Base-by-base conservation (phyloP, 2,329 filamentous ascomycete genomes). In the Aspergillus glaucus region DNA sequence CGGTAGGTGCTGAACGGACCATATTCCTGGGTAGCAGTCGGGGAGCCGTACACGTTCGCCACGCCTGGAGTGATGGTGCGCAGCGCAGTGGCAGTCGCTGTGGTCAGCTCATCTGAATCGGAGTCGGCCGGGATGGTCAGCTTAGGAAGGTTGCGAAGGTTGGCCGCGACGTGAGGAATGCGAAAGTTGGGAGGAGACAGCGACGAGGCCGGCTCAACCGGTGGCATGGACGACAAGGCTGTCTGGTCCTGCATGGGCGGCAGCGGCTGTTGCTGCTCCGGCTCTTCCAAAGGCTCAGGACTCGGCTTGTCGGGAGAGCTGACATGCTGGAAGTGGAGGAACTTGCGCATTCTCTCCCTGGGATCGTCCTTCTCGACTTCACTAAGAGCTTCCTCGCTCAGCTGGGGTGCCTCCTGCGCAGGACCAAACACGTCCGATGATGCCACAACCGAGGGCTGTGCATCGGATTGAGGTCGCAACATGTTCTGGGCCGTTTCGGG, bases 261-360 rank as follows among this genome's bases (percentile, higher is more conserved):
- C 17, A 63, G 32, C 62, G 55, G 6, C 62, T 53, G 37, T 48
- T 50, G 3, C 43, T 37, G 34, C 32, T 43, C 3, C 28, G 34
- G 12, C 44, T 43, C 10, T 40, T 43, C 2, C 43, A 40, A 17
- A 45, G 45, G 14, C 46, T 48, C 39, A 37, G 28, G 2, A 36
- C 12, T 10, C 7, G 41, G 14, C 22, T 22, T 9, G 8, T 6
- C 10, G 8, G 42, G 22, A 15, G n/a, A 54, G 46, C 52, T 60
- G 22, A 66, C 30, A 67, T 86, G 85, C 66, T 95, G 91, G 67
- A 94, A 90, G 64, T 80, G 80, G 47, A 95, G 80, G 71, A 95
- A 96, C 56, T 94, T 87, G 64, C 87, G 84, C 47, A 96, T 88
- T 58, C 92, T 94, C 70, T 95, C 89, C 68, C 92, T 89, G 14